Base-by-base conservation (phyloP, 352 stramenopile species). In the Phytopythium cucurbitacearum region DNA sequence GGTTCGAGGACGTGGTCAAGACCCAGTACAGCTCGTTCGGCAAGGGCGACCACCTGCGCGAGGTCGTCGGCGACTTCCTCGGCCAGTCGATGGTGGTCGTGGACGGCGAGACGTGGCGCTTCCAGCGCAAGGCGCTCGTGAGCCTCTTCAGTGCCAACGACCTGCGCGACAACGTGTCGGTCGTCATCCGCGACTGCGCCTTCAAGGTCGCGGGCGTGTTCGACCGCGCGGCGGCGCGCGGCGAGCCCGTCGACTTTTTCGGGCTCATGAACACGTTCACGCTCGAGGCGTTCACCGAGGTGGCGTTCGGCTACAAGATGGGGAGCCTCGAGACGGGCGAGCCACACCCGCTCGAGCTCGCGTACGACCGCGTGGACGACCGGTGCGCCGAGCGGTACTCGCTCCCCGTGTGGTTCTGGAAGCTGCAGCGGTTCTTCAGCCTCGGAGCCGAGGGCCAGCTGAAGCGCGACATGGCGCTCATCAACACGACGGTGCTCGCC, bases 121-220 rank as follows among this genome's bases (percentile, higher is more conserved):
- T 76, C 54, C 86, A 95, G 47, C 80, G 86, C 46, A 87, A 88
- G 44, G 81, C 71, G 1, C 85, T 89, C 59, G 93, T 86, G 51
- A 89, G 96, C 51, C 91, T 97, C 43, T 95, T 96, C 38, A 91
- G 72, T 9, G 73, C 67, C 12, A 39, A 62, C 8, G 76, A 69
- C 12, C 58, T 88, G 56, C 61, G 69, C 2, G 69, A 82, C 7
- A 60, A 61, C 59, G 80, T 88, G 74, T 55, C 66, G 1, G 56
- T 55, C n/a, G 60, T 69, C 33, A 73, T 88, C 42, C 62, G 69
- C 34, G 50, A 73, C 5, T 43, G 63, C 38, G 60, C 62, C 41
- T 61, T 57, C 6, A 32, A 53, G 16, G 15, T 73, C 11, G 36
- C 53, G 3, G 40, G 52, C 9, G 59, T 61, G 10, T 49, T 77